phyloP scores from a whole-genome alignment of 106 monocot genomes.

The Narthecium ossifragum region DNA sequence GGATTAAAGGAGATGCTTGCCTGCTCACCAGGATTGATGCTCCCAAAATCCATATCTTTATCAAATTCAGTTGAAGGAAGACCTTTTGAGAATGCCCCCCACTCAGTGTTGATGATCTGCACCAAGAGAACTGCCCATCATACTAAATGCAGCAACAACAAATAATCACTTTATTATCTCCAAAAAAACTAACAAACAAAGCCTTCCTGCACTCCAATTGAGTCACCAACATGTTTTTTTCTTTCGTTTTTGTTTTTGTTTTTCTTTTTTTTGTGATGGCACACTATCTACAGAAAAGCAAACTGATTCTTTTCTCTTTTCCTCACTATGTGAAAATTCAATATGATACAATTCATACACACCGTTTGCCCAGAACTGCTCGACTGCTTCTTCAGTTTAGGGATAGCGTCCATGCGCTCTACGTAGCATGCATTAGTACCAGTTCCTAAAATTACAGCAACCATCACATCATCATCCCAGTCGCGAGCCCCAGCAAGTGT shows the following conservation, averaged over 20 bases:
- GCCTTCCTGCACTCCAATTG: background rate
- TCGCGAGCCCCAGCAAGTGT: conserved; percentile 65
- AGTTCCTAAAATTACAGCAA: conserved; percentile 66
- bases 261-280: too few species aligned
- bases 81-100: conserved; percentile 54
- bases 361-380: conserved; percentile 44
- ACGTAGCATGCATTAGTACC: conserved; percentile 76
- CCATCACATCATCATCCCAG: conserved; percentile 58
- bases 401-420: conserved; percentile 35
- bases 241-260: too few species aligned
- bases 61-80: conserved; percentile 70
- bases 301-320: too few species aligned
- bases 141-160: background rate
- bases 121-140: background rate
- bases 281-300: too few species aligned
- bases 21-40: conserved; percentile 73
- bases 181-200: too few species aligned
- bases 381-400: conserved; percentile 28
- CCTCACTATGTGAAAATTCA: too few species aligned
- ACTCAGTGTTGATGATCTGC: conserved; percentile 67
- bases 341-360: background rate
- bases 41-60: conserved; percentile 46
- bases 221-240: too few species aligned
- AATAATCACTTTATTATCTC: too few species aligned
- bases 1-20: too few species aligned